These are phyloP conservation scores for Graphium sp. DNA, from an alignment of 2,329 filamentous ascomycete genomes.

Conservation along the genomic window DNA sequence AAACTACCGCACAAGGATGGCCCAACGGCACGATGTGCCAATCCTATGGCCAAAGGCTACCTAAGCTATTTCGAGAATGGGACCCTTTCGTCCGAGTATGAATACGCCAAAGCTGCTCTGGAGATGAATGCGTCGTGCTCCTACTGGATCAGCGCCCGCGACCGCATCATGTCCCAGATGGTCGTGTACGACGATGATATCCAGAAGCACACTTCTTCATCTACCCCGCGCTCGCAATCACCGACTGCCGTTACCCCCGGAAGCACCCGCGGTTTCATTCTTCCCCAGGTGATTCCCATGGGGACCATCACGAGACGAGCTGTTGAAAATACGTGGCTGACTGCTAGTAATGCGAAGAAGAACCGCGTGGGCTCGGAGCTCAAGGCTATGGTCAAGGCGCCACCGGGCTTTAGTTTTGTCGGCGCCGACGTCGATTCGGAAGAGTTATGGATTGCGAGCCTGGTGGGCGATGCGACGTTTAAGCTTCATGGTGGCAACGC, in stretches of 20 bases:
- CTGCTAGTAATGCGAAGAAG: conserved; percentile 89
- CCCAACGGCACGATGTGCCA: conserved; percentile 66
- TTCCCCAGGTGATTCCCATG: conserved; percentile 96
- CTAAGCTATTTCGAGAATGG: conserved; percentile 82
- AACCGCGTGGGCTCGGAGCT: conserved; percentile 93
- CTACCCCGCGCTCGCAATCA: too few species aligned
- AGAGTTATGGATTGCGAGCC: conserved; percentile 93
- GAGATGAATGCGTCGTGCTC: conserved; percentile 99
- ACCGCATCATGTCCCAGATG: conserved; percentile 88
- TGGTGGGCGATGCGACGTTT: conserved; percentile 90
- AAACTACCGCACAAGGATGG: conserved; percentile 96
- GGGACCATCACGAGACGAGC: conserved; percentile 88
- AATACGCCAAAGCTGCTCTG: conserved; percentile 83
- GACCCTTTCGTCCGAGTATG: conserved; percentile 69
- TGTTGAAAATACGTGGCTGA: conserved; percentile 97
- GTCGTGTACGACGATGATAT: conserved; percentile 67
- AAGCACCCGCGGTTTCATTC: conserved; percentile 53
- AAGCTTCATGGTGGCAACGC: conserved; percentile 91
- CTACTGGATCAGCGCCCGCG: conserved; percentile 94
- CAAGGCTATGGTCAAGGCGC: conserved; percentile 91
- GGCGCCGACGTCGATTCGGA: conserved; percentile 95
- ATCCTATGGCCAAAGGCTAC: conserved; percentile 83
- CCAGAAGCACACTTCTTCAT: too few species aligned
- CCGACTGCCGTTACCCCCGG: too few species aligned
- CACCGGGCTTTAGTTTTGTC: conserved; percentile 81